A percentile compares a stretch with the other conserved stretches of the same genome.
Conservation (phyloP, 2,329 filamentous ascomycete genomes). For the Alternaria conjuncta region DNA sequence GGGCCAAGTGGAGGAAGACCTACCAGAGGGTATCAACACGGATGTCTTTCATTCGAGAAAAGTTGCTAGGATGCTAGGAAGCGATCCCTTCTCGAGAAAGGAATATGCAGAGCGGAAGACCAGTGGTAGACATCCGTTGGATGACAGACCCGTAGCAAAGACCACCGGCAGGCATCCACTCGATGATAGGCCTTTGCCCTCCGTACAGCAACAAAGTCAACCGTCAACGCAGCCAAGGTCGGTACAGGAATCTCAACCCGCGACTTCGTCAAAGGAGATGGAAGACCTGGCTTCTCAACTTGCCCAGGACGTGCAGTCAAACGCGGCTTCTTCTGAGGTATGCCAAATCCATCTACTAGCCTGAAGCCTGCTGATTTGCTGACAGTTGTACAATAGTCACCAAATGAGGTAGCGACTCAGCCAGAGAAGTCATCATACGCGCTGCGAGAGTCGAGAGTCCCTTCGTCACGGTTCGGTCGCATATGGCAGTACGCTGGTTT, state of each 20-base stretch:
- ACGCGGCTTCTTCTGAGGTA: constrained; percentile 40
- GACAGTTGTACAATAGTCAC: constrained; percentile 50
- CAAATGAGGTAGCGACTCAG: constrained; percentile 30
- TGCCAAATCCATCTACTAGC: neutral
- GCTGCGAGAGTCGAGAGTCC: constrained; percentile 87
- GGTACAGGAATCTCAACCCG: constrained; percentile 11
- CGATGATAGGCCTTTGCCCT: constrained; percentile 13
- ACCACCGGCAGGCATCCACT: constrained; percentile 14
- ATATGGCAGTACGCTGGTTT: constrained; percentile 95
- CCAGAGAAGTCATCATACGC: constrained; percentile 61
- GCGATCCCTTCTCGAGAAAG: constrained; percentile 48
- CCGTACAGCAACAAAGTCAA: constrained; percentile 16
- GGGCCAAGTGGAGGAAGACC: constrained; percentile 49
- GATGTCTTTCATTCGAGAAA: constrained; percentile 67
- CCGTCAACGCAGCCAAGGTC: constrained; percentile 18
- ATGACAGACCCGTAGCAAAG: constrained; percentile 9
- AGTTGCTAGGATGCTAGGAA: constrained; percentile 63
- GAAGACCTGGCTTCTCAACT: constrained; percentile 57
- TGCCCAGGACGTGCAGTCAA: constrained; percentile 50
- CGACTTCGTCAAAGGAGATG: constrained; percentile 46
- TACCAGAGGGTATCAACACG: constrained; percentile 65
- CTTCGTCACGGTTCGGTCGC: constrained; percentile 82
- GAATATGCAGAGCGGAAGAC: constrained; percentile 44
- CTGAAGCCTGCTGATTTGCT: constrained; percentile 53
- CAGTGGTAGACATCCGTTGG: constrained; percentile 14